These are phyloP conservation scores for Cryptosporidium sp. DNA, from an alignment of 169 alveolate species.

Conservation along the genomic window DNA sequence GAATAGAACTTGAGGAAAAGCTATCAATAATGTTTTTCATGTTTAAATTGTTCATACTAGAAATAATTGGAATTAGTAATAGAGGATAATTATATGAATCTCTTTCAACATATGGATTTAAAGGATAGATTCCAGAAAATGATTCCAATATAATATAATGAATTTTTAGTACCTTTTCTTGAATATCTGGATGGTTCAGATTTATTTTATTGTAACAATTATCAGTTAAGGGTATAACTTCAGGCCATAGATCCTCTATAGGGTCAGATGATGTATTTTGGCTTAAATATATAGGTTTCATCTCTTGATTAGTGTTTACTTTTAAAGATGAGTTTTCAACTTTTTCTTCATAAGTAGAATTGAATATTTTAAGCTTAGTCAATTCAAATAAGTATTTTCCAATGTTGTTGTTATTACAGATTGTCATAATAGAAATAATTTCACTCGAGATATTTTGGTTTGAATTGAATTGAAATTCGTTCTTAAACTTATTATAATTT, in stretches of 20 bases:
- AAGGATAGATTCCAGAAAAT: background rate
- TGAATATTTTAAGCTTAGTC: background rate
- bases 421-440: background rate
- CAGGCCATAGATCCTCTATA: slow-evolving; percentile 47
- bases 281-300: background rate
- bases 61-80: slow-evolving; percentile 23
- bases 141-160: background rate
- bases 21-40: slow-evolving; percentile 8
- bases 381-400: background rate
- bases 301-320: background rate
- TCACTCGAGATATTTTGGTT: background rate
- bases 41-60: slow-evolving; percentile 30
- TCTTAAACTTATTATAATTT: background rate
- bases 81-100: background rate
- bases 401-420: background rate
- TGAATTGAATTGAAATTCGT: background rate
- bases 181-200: slow-evolving; percentile 3
- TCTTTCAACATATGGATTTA: background rate
- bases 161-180: slow-evolving; percentile 6
- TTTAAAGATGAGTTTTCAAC: background rate
- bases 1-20: slow-evolving; percentile 2
- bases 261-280: background rate
- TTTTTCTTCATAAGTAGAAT: background rate
- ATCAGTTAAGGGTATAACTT: slow-evolving; percentile 13
- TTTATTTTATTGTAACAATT: slow-evolving; percentile 22